Evolutionary conservation across 768 basidiomycete species (phyloP).

Genomic region (Mycena maculata): DNA sequence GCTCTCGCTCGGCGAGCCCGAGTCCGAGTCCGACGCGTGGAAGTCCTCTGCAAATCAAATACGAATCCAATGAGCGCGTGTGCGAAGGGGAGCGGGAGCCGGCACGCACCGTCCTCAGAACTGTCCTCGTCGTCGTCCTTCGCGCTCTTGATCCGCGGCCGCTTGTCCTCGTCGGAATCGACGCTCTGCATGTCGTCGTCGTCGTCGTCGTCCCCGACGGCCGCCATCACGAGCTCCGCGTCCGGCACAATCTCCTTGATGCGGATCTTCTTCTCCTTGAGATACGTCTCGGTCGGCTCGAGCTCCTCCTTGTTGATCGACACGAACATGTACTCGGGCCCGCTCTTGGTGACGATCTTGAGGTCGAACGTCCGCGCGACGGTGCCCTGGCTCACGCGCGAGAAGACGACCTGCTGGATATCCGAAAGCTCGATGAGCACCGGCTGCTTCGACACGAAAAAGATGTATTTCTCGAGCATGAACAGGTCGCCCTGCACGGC

Average conservation of each 20-base stretch:
- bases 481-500: slow-evolving; percentile 97
- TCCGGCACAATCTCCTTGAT: slow-evolving; percentile 97
- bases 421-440: slow-evolving; percentile 90
- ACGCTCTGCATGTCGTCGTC: slow-evolving; percentile 88
- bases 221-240: slow-evolving; percentile 77
- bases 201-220: slow-evolving; percentile 77
- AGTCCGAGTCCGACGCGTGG: slow-evolving; percentile 84
- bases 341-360: slow-evolving; percentile 86
- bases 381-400: slow-evolving; percentile 88
- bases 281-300: slow-evolving; percentile 83
- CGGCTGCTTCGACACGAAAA: slow-evolving; percentile 98
- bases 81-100: background rate
- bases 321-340: slow-evolving; percentile 89
- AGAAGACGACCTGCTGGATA: slow-evolving; percentile 92
- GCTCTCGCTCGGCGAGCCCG: slow-evolving; percentile 85
- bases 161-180: slow-evolving; percentile 77
- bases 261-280: slow-evolving; percentile 91
- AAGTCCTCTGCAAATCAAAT: slow-evolving; percentile 79
- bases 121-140: slow-evolving; percentile 83
- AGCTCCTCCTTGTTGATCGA: slow-evolving; percentile 97
- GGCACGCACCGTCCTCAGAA: slow-evolving; percentile 70
- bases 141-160: slow-evolving; percentile 59
- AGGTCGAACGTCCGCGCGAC: slow-evolving; percentile 95
- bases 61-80: background rate
- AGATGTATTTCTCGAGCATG: slow-evolving; percentile 96